Conservation (phyloP, 345 rosid species). For the Murraya paniculata region DNA sequence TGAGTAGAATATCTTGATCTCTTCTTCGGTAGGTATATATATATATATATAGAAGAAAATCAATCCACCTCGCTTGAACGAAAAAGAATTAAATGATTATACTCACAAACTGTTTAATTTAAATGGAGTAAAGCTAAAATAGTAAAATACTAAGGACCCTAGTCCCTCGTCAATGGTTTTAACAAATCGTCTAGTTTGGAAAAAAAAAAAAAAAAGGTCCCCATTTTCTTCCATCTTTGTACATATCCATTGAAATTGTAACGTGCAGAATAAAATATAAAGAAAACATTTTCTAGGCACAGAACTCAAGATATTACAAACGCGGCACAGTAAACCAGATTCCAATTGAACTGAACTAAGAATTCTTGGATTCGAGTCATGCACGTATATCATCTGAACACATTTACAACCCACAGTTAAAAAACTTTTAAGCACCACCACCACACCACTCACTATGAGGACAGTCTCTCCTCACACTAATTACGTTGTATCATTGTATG, state of each 20-base stretch:
- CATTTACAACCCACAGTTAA: neutral
- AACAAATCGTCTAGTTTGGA: neutral
- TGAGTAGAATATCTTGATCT: too few species aligned
- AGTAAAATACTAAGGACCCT: neutral
- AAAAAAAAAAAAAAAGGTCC: too few species aligned
- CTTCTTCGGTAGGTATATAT: too few species aligned
- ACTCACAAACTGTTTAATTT: neutral
- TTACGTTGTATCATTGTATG: too few species aligned
- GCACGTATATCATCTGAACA: neutral
- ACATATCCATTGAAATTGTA: neutral
- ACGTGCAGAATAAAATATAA: neutral
- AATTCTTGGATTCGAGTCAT: neutral
- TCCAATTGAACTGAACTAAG: slow-evolving; percentile 8
- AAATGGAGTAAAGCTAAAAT: neutral
- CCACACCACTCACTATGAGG: too few species aligned
- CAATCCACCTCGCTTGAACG: too few species aligned
- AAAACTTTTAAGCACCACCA: too few species aligned
- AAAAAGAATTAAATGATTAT: neutral
- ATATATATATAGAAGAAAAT: neutral
- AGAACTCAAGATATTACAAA: neutral
- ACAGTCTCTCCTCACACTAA: neutral
- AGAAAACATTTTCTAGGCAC: neutral
- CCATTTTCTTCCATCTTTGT: too few species aligned
- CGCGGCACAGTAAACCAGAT: slow-evolving; percentile 13
- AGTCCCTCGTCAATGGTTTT: neutral